phyloP scores from a whole-genome alignment of 148 eudicot species.

The Talinum fruticosum region DNA sequence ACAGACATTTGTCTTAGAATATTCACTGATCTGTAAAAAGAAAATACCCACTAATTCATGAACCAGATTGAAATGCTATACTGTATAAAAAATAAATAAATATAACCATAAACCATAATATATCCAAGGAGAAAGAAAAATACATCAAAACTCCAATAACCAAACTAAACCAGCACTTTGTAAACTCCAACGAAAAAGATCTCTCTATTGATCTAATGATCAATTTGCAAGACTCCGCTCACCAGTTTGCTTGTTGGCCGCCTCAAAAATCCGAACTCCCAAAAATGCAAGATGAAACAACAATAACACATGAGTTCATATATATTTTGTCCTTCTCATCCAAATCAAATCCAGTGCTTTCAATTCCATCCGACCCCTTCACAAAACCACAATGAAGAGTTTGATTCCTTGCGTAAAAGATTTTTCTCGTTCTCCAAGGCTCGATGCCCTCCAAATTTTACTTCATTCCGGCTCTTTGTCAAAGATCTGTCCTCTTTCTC shows the following conservation, averaged over 20 bases:
- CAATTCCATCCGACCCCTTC: conserved; percentile 56
- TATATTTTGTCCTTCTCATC: conserved; percentile 59
- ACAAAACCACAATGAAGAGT: conserved; percentile 95
- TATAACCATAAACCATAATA: background rate
- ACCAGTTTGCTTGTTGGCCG: conserved; percentile 85
- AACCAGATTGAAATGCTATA: background rate
- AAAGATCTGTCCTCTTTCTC: conserved; percentile 44
- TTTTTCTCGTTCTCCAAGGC: conserved; percentile 69
- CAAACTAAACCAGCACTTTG: background rate
- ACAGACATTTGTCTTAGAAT: conserved; percentile 81
- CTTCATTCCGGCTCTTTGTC: conserved; percentile 33
- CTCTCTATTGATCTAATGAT: background rate
- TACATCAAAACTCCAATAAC: background rate
- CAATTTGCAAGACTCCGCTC: conserved; percentile 21
- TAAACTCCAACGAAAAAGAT: background rate
- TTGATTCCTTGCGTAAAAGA: conserved; percentile 68
- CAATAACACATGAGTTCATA: conserved; percentile 70
- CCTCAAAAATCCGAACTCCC: conserved; percentile 96
- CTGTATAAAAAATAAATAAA: no score
- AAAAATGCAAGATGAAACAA: conserved; percentile 92
- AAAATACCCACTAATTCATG: conserved; percentile 10
- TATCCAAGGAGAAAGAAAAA: background rate
- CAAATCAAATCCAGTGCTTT: conserved; percentile 76
- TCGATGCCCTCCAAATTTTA: conserved; percentile 89
- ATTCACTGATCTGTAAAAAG: conserved; percentile 83